A percentile compares a stretch with the other conserved stretches of the same genome.
Evolutionary conservation across 2,329 filamentous ascomycete genomes (phyloP).

Genomic region (Sporothrix mexicana): DNA sequence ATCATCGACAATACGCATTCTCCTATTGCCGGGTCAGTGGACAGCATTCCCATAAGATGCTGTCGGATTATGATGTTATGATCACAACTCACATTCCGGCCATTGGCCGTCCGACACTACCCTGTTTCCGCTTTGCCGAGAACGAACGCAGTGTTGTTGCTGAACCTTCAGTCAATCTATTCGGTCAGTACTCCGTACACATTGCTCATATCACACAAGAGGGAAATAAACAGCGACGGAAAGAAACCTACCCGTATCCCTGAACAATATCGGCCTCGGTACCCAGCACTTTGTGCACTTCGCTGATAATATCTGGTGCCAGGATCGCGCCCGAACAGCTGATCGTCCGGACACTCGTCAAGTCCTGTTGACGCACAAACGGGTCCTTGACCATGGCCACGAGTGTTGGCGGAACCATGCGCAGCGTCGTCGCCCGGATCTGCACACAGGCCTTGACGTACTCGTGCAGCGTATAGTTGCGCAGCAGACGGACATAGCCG

Average conservation of each 20-base stretch:
- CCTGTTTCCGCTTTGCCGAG: constrained; percentile 12
- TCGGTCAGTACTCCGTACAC: neutral
- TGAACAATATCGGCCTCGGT: constrained; percentile 5
- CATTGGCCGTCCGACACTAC: constrained; percentile 15
- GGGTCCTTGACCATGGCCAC: constrained; percentile 30
- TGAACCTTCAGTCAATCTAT: constrained; percentile 23
- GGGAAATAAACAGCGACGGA: neutral
- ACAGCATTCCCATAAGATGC: too few relatives aligned
- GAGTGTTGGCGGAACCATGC: constrained; percentile 23
- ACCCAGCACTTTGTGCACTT: constrained; percentile 25
- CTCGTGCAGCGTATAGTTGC: constrained; percentile 19
- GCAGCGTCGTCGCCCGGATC: neutral
- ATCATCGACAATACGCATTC: constrained; percentile 25
- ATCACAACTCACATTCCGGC: constrained; percentile 10
- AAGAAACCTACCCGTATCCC: constrained; percentile 26
- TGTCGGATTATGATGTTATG: too few relatives aligned
- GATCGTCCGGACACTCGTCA: constrained; percentile 4
- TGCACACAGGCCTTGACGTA: constrained; percentile 1
- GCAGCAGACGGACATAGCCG: constrained; percentile 21
- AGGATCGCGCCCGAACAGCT: constrained; percentile 21
- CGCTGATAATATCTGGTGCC: constrained; percentile 19
- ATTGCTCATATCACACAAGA: neutral
- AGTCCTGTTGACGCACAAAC: neutral
- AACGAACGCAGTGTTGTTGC: constrained; percentile 7
- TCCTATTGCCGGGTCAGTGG: neutral